Conservation (phyloP, 2,329 filamentous ascomycete species). For the Teratosphaeria epicoccoides region DNA sequence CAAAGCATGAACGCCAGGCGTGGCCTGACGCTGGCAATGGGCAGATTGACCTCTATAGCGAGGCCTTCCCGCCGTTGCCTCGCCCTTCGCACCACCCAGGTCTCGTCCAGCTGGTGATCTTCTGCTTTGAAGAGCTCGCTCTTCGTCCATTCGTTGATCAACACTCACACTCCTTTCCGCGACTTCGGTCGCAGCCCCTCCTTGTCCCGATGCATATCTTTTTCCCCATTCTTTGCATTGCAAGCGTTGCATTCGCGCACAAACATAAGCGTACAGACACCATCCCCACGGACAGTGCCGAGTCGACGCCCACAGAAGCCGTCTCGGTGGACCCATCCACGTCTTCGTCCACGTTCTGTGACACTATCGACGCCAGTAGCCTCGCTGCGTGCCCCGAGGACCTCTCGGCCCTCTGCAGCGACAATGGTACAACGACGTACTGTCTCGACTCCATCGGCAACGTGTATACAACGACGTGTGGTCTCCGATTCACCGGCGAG, state of each 20-base stretch:
- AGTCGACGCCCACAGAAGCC: not conserved
- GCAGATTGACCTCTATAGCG: no score
- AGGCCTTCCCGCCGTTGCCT: no score
- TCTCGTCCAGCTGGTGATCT: not conserved
- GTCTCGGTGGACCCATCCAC: not conserved
- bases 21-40: no score
- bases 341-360: conserved; percentile 1
- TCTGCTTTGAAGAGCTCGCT: not conserved
- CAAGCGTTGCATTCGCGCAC: not conserved
- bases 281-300: not conserved
- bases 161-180: not conserved
- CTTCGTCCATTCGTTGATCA: not conserved
- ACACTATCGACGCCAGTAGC: not conserved
- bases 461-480: conserved; percentile 6
- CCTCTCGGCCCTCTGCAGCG: conserved; percentile 1
- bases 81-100: no score
- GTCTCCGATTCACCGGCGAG: conserved; percentile 1
- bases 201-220: not conserved
- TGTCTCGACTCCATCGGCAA: conserved; percentile 4
- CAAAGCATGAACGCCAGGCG: no score
- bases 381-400: conserved; percentile 2
- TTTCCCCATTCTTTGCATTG: not conserved
- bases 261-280: no score
- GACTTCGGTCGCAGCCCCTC: not conserved
- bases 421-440: conserved; percentile 3